Evolutionary conservation across 805 yeast genomes (phyloP), one percentile per base, ranked within the genome.

Genomic region (Spathaspora gorwiae): DNA sequence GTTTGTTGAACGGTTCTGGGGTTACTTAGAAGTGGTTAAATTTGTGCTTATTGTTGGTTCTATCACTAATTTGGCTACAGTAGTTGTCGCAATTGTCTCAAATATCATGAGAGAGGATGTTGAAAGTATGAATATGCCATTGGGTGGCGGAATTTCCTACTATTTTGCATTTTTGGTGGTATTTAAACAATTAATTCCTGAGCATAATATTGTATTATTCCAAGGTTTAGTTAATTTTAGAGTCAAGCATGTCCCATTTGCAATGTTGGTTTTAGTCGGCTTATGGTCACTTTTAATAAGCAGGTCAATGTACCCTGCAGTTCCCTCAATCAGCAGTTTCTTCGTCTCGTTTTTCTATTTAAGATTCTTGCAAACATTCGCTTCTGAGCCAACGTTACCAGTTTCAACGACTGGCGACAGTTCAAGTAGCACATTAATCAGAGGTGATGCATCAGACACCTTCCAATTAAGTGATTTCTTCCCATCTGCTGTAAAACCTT

Each of bases 401-500:
- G 54, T 68, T 27, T 61, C 72, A 8, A 46, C 73, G 53, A 60
- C 64, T 32, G 51, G 47, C 37, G 61, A 57, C 26, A 48, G 52
- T 10, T 30, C 60, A 5, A 53, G 59, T 45, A 53, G 58, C 32
- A 43, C 59, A 15, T 59, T 72, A 24, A 65, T 82, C 9, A 63
- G 76, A 26, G 97, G 97, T 34, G 97, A 90, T 62, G 95, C 97
- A 0, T 83, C 94, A 0, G 97, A 90, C 53, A 85, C 92, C 1
- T 90, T 90, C 70, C 81, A 87, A 45, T 73, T 90, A 50, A 82
- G 83, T 30, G 84, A 84, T 54, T 88, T 90, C 61, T 90, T 90
- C 79, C 97, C 97, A 0, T 80, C 73, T 40, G 59, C 76, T 1
- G 32, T 76, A 2, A 79, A 80, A 45, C 77, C 80, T 2, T 50